Base-by-base conservation (phyloP, 108 stramenopile genomes). In the Cyclostephanos tholiformis region DNA sequence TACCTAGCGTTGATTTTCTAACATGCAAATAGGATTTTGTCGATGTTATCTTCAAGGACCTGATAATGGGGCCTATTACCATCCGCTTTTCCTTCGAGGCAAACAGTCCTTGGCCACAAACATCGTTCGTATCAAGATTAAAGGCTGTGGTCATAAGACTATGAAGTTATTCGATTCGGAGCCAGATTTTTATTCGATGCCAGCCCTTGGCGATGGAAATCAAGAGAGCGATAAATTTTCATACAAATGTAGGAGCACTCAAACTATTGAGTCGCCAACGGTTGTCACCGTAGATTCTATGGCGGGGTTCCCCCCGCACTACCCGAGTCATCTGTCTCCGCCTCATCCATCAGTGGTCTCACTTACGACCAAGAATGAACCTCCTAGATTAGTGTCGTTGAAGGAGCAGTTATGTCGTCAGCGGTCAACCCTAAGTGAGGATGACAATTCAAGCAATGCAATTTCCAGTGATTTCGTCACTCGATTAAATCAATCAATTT, bases 141-240 rank as follows among this genome's bases (percentile, higher is more conserved):
- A 93, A 86, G 91, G 91, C 26, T 89, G 83, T 57, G 80, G 82
- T 22, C 85, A 88, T 65, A 90, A 89, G 85, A 74, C 72, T 4
- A 69, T 65, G 69, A 65, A 58, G 61, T 41, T 64, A 32, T 53
- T 64, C 6, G 72, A 69, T 8, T 80, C 79, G 19, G 89, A 93
- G 52, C 91, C 91, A 20, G 80, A 93, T 59, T 89, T 93, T 71
- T 87, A 88, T 56, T 39, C 69, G 3, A 90, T 90, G 89, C 63
- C 79, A 19, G 79, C 84, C 30, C 43, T 87, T n/a, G 67, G 29
- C 43, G 69, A 25, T 39, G 59, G 50, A 7, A 62, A 20, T 43
- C 1, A 62, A 62, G 19, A 36, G 1, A 62, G 41, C 43, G 61
- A 36, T 44, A 16, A 38, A 0, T 62, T 13, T 62, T 62, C 36